Evolutionary conservation across 495 filamentous ascomycete species (phyloP).

Genomic region (Tuber calosporum): DNA sequence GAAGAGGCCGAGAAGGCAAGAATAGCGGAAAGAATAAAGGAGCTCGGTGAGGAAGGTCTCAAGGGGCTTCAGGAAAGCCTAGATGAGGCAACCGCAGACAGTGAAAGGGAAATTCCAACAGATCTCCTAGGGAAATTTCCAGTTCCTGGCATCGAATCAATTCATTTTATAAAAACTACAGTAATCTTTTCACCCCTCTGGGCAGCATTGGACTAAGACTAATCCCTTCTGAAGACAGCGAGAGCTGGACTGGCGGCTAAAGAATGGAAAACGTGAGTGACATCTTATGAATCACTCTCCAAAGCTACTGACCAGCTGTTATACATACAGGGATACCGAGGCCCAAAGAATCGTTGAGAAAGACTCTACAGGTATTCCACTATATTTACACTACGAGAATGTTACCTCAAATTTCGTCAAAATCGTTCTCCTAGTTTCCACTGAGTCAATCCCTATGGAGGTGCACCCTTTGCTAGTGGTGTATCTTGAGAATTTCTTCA

Average conservation of each 20-base stretch:
- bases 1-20: conserved; percentile 55
- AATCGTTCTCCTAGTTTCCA: conserved; percentile 68
- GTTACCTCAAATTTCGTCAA: conserved; percentile 85
- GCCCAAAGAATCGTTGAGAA: conserved; percentile 72
- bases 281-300: conserved; percentile 8
- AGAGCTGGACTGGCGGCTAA: conserved; percentile 70
- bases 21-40: conserved; percentile 52
- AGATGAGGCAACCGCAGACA: conserved; percentile 68
- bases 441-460: conserved; percentile 61
- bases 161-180: conserved; percentile 82
- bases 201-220: neutral
- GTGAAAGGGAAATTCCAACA: conserved; percentile 71
- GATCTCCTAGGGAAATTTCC: conserved; percentile 69
- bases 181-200: neutral
- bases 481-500: conserved; percentile 89
- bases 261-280: conserved; percentile 50
- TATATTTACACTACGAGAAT: conserved; percentile 97
- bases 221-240: conserved; percentile 51
- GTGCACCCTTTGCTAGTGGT: conserved; percentile 74
- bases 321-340: conserved; percentile 49
- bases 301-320: conserved; percentile 13
- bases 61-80: conserved; percentile 66
- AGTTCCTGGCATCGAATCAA: conserved; percentile 76
- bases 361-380: conserved; percentile 56
- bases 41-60: conserved; percentile 59